phyloP scores from a whole-genome alignment of 768 basidiomycete species.

The Pleurotus cornucopiae region DNA sequence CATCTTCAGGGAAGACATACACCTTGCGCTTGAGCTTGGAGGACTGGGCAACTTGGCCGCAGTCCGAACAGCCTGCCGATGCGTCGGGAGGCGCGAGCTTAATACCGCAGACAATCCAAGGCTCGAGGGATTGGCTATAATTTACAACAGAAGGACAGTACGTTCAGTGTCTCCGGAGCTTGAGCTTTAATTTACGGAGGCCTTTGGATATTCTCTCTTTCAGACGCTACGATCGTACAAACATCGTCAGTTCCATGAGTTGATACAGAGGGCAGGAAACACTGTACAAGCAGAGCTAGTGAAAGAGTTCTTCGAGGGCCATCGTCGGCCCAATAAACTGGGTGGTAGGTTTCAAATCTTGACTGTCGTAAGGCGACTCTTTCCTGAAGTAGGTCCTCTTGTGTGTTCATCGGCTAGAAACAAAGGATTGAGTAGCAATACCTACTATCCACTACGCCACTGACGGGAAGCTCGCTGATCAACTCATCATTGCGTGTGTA shows the following conservation, averaged over 20 bases:
- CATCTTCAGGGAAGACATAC: no score
- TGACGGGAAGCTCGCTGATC: constrained; percentile 6
- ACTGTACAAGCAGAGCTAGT: background rate
- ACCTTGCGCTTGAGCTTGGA: no score
- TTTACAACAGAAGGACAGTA: background rate
- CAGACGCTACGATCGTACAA: background rate
- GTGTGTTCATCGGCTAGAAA: constrained; percentile 2
- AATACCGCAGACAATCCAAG: background rate
- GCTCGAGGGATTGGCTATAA: background rate
- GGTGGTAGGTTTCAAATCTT: background rate
- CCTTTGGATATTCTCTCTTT: constrained; percentile 1
- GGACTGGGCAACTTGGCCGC: no score
- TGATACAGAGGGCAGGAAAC: background rate
- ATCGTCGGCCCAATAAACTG: constrained; percentile 5
- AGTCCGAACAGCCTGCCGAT: no score
- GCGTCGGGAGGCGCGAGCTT: no score
- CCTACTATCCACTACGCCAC: background rate
- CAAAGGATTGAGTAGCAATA: background rate
- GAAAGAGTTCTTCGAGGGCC: background rate
- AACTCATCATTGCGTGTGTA: constrained; percentile 7
- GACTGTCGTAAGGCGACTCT: constrained; percentile 1
- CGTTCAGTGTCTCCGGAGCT: background rate
- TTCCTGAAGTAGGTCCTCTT: constrained; percentile 6
- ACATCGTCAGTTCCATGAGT: background rate
- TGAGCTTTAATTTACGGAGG: constrained; percentile 2